Evolutionary conservation across 2,329 filamentous ascomycete species (phyloP).

Genomic region (Cercospora sojina): DNA sequence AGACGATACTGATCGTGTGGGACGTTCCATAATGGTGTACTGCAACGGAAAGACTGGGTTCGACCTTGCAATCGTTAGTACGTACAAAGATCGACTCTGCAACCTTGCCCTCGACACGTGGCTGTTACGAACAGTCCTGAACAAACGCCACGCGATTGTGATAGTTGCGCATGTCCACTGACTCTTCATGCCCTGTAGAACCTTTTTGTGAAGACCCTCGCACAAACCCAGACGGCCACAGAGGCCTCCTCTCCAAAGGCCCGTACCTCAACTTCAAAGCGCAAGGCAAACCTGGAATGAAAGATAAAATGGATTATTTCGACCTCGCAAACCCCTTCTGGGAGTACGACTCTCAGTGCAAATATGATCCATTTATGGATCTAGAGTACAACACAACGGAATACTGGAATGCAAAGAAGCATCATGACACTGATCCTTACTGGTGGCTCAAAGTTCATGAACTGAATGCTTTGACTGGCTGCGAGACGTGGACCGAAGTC

Average conservation of each 20-base stretch:
- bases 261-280: neutral
- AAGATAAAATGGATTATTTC: neutral
- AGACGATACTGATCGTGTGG: conserved; percentile 1
- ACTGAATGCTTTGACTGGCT: neutral
- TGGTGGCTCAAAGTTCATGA: conserved; percentile 2
- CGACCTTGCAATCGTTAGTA: conserved; percentile 3
- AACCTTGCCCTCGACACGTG: neutral
- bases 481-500: neutral
- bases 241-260: neutral
- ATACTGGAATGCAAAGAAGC: neutral
- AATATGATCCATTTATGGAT: conserved; percentile 1
- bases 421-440: neutral
- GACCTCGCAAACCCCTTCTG: neutral
- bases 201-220: conserved; percentile 7
- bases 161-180: neutral
- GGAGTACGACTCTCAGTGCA: conserved; percentile 2
- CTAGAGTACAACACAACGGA: conserved; percentile 1
- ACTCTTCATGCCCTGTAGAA: neutral
- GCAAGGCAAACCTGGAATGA: neutral
- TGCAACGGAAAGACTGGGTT: conserved; percentile 1
- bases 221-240: neutral
- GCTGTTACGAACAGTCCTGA: neutral
- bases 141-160: neutral
- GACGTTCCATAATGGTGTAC: neutral
- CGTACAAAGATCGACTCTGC: neutral